Evolutionary conservation across 768 basidiomycete genomes (phyloP), one percentile per base, ranked within the genome.

Genomic region (Lactarius akahatsu): DNA sequence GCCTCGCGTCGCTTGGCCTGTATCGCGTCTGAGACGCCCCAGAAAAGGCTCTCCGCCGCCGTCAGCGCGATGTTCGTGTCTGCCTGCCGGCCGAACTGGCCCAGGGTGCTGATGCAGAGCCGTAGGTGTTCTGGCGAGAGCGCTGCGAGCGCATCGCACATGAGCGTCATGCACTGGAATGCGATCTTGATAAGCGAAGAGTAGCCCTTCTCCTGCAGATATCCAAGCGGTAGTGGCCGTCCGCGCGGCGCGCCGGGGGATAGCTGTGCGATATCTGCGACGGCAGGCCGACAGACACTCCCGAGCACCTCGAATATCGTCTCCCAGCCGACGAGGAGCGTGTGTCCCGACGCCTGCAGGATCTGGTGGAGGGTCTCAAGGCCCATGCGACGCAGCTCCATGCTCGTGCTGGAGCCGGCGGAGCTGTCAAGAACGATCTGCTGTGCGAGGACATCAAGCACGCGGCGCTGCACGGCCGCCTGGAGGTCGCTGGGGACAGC

Each of bases 11-110:
- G 84, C 73, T 92, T 91, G 8, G 89, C 85, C 72, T 96, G 94
- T 41, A 98, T 92, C 1, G 93, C 91, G 74, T 99, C 96, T 0
- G 96, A 97, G 0, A 99, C 92, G 67, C 92, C 90, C 96, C 96
- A 98, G 5, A 99, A 80, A 3, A 98, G 78, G 61, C 93, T 94
- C 65, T 94, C 94, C 0, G 96, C 94, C 0, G 94, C 93, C 1
- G 96, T 96, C 63, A 99, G 78, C 1, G 95, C 92, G 63, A 99
- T 96, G 71, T 99, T 99, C 45, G 96, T 96, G 70, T 98, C 97
- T 0, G 87, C 83, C 72, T 98, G 96, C 20, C 89, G 85, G 9
- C 96, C 95, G 76, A 96, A 99, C 62, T 90, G 88, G 6, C 93
- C 93, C 0, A 99, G 81, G 5, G 96, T 96, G 67, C 82, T 85